Evolutionary conservation across 768 basidiomycete species (phyloP), one percentile per base, ranked within the genome.

Genomic region (Ramaria sp.): DNA sequence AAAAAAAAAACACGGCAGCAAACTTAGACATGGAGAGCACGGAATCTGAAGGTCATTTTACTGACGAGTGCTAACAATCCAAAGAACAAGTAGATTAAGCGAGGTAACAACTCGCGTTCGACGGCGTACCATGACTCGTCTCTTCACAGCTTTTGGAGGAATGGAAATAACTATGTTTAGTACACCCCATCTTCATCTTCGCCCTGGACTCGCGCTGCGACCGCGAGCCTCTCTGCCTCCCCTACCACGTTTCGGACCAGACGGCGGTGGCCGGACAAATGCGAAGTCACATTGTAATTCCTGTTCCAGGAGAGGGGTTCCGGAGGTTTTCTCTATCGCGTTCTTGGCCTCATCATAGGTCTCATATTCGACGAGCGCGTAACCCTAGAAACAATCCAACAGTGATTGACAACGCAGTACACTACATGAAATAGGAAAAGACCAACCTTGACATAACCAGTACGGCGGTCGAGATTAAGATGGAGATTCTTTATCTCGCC

Each of bases 401-500:
- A 34, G 16, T 45, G 39, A 41, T 25, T 16, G 28, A 6, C 20
- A 58, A 32, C 6, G 16, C 24, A 37, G 43, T 15, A 9, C 38
- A 24, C 25, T 41, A n/a, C 49, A 37, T 18, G 22, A n/a, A 13
- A 13, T 13, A 34, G 32, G 32, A 34, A 15, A 10, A 41, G 49
- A 16, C 78, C 42, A 58, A 91, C 95, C 83, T 98, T 99, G 64
- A 98, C 95, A 70, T 96, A 99, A 65, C 96, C 96, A 4, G 96
- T 98, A 60, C 95, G 78, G 51, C 96, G 81, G 71, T 99, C 96
- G 54, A 99, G 75, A 66, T 97, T 97, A 64, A 99, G 78, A 68
- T 97, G 94, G 48, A 97, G 72, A 70, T 98, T 98, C 76, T 96
- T 95, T 59, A 99, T 93, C 67, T 96, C 92, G 52, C 96, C 96